Percentiles rank a stretch among this genome's conserved stretches.
phyloP scores from a whole-genome alignment of 2,329 filamentous ascomycete genomes.

The Plenodomus tracheiphilus region DNA sequence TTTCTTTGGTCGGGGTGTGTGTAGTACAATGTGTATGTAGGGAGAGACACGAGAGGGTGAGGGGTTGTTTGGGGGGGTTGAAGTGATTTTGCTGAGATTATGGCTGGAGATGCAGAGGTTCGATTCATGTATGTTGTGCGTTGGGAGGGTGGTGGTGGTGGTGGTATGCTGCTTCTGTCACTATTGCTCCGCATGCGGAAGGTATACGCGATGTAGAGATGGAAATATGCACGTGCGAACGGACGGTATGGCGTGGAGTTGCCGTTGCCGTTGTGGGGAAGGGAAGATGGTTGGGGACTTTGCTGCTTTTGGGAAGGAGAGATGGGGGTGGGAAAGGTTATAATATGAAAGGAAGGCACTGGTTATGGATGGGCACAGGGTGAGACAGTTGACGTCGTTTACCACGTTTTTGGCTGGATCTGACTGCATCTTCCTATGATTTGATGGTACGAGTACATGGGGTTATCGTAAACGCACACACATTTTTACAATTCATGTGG shows the following conservation, averaged over 20 bases:
- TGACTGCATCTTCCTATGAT: no score
- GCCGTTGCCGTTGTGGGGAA: no score
- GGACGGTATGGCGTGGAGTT: no score
- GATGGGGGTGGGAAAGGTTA: no score
- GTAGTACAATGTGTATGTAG: no score
- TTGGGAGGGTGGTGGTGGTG: neutral
- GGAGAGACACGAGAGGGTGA: neutral
- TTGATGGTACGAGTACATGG: no score
- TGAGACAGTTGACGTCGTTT: neutral
- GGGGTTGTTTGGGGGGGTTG: neutral
- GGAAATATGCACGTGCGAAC: neutral
- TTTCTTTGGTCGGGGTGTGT: no score
- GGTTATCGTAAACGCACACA: no score
- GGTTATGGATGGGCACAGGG: neutral
- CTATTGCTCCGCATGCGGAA: conserved; percentile 26
- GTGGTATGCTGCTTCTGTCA: neutral
- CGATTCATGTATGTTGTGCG: neutral
- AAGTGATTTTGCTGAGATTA: neutral
- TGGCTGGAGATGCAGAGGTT: neutral
- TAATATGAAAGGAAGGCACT: no score
- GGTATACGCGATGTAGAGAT: neutral
- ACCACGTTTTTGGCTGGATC: no score
- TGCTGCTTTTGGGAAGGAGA: neutral
- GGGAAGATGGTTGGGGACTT: neutral
- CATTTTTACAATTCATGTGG: no score